Conservation (phyloP, 305 asterid genomes). For the Fraxinus angustifolia region DNA sequence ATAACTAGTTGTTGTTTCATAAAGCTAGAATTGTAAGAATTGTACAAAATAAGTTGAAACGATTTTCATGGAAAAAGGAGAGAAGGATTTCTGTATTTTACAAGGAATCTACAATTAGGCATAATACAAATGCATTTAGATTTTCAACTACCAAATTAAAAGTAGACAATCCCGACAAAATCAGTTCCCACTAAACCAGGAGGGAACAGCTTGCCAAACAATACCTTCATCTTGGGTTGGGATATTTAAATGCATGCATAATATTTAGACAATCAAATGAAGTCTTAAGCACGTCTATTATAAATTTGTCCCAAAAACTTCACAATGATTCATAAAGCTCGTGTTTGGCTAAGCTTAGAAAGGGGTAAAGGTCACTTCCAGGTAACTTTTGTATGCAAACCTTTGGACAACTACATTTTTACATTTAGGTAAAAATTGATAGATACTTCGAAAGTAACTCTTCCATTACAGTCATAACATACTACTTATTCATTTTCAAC, state of each 20-base stretch:
- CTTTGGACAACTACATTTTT: not conserved
- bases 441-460: not conserved
- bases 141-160: conserved; percentile 7
- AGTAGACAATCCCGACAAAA: not conserved
- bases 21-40: not conserved
- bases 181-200: not conserved
- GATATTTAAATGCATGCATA: not conserved
- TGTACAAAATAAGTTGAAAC: not conserved
- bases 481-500: not conserved
- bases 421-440: not conserved
- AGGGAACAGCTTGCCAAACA: not conserved
- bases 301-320: not conserved
- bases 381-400: not conserved
- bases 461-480: not conserved
- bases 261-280: not conserved
- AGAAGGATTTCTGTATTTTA: not conserved
- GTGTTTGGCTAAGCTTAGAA: not conserved
- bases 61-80: not conserved
- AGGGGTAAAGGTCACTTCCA: not conserved
- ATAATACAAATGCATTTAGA: not conserved
- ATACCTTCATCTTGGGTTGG: not conserved
- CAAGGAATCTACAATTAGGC: not conserved
- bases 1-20: not conserved
- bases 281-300: not conserved
- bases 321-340: not conserved